Evolutionary conservation across 805 yeast species (phyloP).

Genomic region (Saccharomycopsis oosterbeekiorum): DNA sequence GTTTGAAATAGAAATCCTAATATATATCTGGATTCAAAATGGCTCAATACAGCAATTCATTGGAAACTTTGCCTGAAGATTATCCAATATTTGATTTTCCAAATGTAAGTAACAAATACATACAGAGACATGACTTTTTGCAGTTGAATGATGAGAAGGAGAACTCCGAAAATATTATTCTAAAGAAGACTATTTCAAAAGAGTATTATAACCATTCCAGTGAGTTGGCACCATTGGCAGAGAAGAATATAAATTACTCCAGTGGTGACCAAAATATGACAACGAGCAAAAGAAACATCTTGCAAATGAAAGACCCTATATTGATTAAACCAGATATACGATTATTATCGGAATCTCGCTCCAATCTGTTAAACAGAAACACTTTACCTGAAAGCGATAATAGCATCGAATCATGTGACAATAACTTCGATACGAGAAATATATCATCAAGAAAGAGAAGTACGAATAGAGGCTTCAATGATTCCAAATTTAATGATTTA

Average conservation of each 20-base stretch:
- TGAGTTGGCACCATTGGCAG: not conserved
- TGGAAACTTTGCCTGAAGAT: constrained; percentile 18
- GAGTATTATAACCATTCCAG: not conserved
- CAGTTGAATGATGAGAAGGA: not conserved
- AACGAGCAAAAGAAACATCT: not conserved
- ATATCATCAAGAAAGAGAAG: not conserved
- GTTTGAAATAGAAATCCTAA: not conserved
- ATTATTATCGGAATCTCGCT: not conserved
- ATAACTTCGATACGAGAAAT: not conserved
- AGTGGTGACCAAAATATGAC: not conserved
- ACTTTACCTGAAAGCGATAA: not conserved
- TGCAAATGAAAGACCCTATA: not conserved
- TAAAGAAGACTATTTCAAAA: not conserved
- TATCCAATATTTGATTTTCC: constrained; percentile 16
- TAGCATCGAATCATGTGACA: not conserved
- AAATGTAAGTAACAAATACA: constrained; percentile 4
- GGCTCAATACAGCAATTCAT: constrained; percentile 6
- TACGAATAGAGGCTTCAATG: constrained; percentile 1
- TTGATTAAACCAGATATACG: not conserved
- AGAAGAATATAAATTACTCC: not conserved
- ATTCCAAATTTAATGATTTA: constrained; percentile 15
- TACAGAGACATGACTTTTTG: not conserved
- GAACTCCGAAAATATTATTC: not conserved
- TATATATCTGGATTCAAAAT: not conserved
- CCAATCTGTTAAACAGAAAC: not conserved